A percentile compares a stretch with the other conserved stretches of the same genome.
These are phyloP conservation scores for Kwoniella botswanensis DNA, from an alignment of 768 basidiomycete species.

Conservation along the genomic window DNA sequence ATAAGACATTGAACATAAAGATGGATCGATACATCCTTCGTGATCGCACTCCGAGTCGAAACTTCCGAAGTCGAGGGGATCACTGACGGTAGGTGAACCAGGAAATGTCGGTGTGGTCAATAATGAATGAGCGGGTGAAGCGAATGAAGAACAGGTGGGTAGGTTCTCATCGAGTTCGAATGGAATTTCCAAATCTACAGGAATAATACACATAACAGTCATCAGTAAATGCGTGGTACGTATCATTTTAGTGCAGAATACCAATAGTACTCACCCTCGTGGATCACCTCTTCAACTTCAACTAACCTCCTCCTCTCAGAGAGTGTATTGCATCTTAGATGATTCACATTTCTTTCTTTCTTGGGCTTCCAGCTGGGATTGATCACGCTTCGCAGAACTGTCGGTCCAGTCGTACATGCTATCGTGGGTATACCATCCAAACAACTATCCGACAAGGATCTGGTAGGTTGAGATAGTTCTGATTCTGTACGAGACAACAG, in stretches of 20 bases:
- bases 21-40: conserved; percentile 18
- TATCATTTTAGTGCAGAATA: too few relatives aligned
- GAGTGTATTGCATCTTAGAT: not conserved
- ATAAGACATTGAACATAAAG: conserved; percentile 11
- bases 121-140: conserved; percentile 14
- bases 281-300: not conserved
- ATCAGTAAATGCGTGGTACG: not conserved
- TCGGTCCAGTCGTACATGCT: conserved; percentile 10
- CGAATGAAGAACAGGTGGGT: not conserved
- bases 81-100: not conserved
- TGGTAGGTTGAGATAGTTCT: not conserved
- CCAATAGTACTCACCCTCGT: not conserved
- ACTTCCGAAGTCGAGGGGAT: not conserved
- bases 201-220: not conserved
- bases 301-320: not conserved
- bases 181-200: conserved; percentile 10
- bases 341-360: not conserved
- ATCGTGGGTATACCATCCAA: not conserved
- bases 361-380: not conserved
- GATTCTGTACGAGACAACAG: not conserved
- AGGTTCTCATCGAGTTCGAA: conserved; percentile 10
- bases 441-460: conserved; percentile 5
- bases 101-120: conserved; percentile 14
- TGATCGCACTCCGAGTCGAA: conserved; percentile 8
- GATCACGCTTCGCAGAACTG: conserved; percentile 11